phyloP scores from a whole-genome alignment of 805 yeast genomes.

The Sugiyamaella chiloensis region DNA sequence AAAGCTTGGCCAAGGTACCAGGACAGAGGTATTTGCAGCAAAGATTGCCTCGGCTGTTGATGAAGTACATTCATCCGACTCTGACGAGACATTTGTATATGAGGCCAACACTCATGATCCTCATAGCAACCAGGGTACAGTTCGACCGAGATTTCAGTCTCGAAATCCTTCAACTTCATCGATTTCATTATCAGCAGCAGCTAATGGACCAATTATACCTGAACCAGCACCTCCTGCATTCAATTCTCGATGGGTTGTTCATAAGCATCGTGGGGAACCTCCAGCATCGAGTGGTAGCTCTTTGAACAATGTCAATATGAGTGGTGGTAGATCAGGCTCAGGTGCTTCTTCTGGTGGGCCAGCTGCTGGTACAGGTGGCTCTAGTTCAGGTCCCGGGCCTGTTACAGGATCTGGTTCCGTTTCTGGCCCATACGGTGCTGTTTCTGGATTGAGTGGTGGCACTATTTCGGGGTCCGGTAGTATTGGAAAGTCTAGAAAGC shows the following conservation, averaged over 20 bases:
- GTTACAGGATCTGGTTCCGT: not conserved
- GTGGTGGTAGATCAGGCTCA: not conserved
- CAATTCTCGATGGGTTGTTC: conserved; percentile 2
- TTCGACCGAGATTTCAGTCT: conserved; percentile 24
- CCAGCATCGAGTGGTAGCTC: not conserved
- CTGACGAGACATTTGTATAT: conserved; percentile 95
- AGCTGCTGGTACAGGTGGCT: not conserved
- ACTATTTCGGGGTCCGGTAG: not conserved
- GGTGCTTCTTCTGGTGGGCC: not conserved
- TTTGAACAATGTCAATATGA: not conserved
- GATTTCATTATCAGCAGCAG: not conserved
- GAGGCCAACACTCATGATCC: conserved; percentile 48
- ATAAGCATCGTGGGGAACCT: not conserved
- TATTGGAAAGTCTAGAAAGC: too few relatives aligned
- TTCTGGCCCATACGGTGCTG: not conserved
- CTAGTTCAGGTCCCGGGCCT: not conserved
- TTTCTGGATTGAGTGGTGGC: conserved; percentile 6
- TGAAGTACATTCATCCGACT: conserved; percentile 74
- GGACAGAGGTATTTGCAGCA: conserved; percentile 94
- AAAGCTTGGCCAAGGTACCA: conserved; percentile 47
- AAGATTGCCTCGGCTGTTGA: conserved; percentile 91
- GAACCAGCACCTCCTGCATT: not conserved
- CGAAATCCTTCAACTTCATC: conserved; percentile 25
- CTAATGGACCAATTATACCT: not conserved
- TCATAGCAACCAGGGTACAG: not conserved